Evolutionary conservation across 345 rosid species (phyloP), one percentile per base, ranked within the genome.

Genomic region (Hibiscus mutabilis): DNA sequence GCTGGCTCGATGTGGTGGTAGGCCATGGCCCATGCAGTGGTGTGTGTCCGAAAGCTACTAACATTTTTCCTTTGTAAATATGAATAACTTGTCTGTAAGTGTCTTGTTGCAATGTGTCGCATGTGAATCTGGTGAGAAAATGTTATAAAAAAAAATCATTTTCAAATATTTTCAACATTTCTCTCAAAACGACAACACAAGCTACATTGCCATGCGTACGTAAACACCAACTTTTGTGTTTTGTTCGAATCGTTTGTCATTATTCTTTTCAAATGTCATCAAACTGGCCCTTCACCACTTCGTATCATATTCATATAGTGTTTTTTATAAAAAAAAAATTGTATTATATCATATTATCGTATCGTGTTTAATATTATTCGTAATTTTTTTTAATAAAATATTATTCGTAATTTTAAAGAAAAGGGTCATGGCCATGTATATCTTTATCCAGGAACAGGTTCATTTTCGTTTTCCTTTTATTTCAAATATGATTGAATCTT

Each of bases 81-180:
- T n/a, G n/a, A n/a, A n/a, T n/a, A n/a, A n/a, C n/a, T n/a, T n/a
- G n/a, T n/a, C n/a, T n/a, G n/a, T n/a, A n/a, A n/a, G n/a, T n/a
- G 6, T 46, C 47, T 49, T 16, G 24, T 66, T 25, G 15, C 24
- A 27, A 24, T 18, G 59, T 29, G 47, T 4, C 59, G 29, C 31
- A 22, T 51, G 16, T 68, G 42, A 51, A 49, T 51, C 71, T 29
- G 11, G 11, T 12, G 18, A 29, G 29, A 51, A 68, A 51, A n/a
- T n/a, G 49, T 29, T 46, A 47, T 68, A 68, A 60, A 15, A 24
- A 12, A 11, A 12, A 52, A 68, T 68, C 71, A n/a, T 68, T n/a
- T 51, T 29, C 46, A 52, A 68, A 68, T 60, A 68, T 67, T 51
- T 51, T 27, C 40, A 49, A 4, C 24, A 25, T 1, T 0, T 14